Evolutionary conservation across 805 yeast genomes (phyloP), one percentile per base, ranked within the genome.

Genomic region (Candida saitoana): DNA sequence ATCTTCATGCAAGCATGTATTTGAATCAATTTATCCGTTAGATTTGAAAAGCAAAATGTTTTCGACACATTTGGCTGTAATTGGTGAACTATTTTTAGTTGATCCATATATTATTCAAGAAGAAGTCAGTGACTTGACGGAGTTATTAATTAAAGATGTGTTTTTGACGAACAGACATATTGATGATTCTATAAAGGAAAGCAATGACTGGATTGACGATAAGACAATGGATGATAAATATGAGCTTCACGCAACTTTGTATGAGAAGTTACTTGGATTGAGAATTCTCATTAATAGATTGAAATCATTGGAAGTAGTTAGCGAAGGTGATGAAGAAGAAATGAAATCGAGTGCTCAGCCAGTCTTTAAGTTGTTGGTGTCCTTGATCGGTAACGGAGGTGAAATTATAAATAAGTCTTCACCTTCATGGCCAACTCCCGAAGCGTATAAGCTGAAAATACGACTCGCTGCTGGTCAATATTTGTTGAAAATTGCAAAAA

Each of bases 361-460:
- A 12, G 80, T 85, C 0, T 60, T 87, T 46, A 85, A 83, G 51
- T 62, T 88, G 19, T 67, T 88, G 22, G 68, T 77, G 25, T 77
- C 88, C 1, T 65, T 86, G 25, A 76, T 88, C 38, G 77, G 80
- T 1, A 82, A 82, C 55, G 84, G 85, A 35, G 96, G 96, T 20
- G 96, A 89, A 52, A 73, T 88, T 24, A 77, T 82, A 48, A 74
- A 40, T 57, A 60, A 44, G 18, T 69, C 70, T 41, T 51, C 70
- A 3, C 64, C 60, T 7, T 60, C 63, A 14, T 69, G 61, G 49
- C 81, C 84, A 12, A 84, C 95, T 0, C 95, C 96, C 3, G 64
- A 56, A 18, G 63, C 64, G 27, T 80, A 66, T 53, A 84, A 82
- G 54, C 72, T 80, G 44, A 75, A 78, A 47, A 59, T 88, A 38